Percentiles rank a stretch among this genome's conserved stretches.
These are phyloP conservation scores for Sequoia sempervirens DNA, from an alignment of 75 land plant species.

Conservation along the genomic window DNA sequence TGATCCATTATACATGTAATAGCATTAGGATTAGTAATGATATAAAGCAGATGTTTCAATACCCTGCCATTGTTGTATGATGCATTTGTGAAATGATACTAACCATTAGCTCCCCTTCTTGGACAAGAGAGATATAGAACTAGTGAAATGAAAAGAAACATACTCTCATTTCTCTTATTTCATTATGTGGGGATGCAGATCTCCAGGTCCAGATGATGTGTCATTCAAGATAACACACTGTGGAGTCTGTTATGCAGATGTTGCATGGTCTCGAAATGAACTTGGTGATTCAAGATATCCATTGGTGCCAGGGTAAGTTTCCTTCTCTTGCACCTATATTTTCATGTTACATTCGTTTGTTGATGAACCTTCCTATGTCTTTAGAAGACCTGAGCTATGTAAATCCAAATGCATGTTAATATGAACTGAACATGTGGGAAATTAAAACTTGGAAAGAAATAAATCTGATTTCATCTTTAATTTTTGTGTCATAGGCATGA, in stretches of 20 bases:
- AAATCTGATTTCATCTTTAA: background rate
- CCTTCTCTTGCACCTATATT: background rate
- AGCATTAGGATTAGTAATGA: too few species aligned
- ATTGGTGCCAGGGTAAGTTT: constrained; percentile 82
- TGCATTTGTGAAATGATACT: too few species aligned
- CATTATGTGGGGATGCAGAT: constrained; percentile 25
- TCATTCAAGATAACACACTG: constrained; percentile 58
- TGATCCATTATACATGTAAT: background rate
- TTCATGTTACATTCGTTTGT: background rate
- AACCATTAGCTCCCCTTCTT: background rate
- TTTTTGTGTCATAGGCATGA: constrained; percentile 61
- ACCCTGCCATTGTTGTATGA: too few species aligned
- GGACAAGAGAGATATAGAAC: background rate
- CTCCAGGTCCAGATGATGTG: constrained; percentile 59
- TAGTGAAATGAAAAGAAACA: background rate
- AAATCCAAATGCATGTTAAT: background rate
- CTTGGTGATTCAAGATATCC: constrained; percentile 64
- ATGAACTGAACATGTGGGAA: constrained; percentile 1
- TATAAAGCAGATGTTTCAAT: too few species aligned
- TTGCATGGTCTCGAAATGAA: constrained; percentile 52
- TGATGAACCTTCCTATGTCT: background rate
- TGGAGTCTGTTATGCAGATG: constrained; percentile 78
- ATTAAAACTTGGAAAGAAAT: background rate
- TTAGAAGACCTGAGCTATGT: background rate
- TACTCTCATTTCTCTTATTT: background rate